A percentile compares a stretch with the other conserved stretches of the same genome.
Conservation (phyloP, 805 yeast genomes). For the Kockiozyma suomiensis region DNA sequence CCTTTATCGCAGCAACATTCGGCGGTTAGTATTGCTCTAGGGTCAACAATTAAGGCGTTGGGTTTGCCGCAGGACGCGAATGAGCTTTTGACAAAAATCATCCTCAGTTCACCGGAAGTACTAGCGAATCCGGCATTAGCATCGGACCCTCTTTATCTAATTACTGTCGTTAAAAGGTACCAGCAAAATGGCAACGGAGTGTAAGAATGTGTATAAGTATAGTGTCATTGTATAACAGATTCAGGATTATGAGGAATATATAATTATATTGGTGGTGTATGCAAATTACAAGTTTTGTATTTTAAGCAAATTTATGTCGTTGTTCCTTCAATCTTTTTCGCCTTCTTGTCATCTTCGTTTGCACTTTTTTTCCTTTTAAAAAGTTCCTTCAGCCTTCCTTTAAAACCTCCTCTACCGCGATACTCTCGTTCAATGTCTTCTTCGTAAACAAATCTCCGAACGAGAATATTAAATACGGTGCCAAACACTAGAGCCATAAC, state of each 20-base stretch:
- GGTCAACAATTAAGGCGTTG: conserved; percentile 7
- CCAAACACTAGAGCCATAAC: conserved; percentile 93
- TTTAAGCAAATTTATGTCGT: neutral
- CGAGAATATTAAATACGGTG: conserved; percentile 73
- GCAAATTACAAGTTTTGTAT: neutral
- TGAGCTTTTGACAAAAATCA: conserved; percentile 34
- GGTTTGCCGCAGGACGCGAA: conserved; percentile 38
- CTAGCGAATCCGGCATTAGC: conserved; percentile 37
- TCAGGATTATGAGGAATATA: neutral
- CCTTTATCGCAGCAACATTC: neutral
- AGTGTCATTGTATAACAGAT: neutral
- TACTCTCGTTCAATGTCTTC: conserved; percentile 57
- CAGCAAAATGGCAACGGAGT: conserved; percentile 17
- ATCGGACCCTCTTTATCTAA: conserved; percentile 38
- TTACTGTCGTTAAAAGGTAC: conserved; percentile 36
- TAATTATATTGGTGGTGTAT: no score
- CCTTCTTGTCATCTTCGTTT: neutral
- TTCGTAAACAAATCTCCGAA: conserved; percentile 73
- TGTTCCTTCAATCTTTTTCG: neutral
- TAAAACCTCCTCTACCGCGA: neutral
- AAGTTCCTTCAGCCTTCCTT: neutral
- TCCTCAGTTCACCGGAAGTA: conserved; percentile 38
- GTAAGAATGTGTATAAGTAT: neutral
- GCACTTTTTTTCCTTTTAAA: neutral
- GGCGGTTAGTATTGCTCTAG: neutral